Conservation (phyloP, 169 alveolate species). For the Plasmodium inui region DNA sequence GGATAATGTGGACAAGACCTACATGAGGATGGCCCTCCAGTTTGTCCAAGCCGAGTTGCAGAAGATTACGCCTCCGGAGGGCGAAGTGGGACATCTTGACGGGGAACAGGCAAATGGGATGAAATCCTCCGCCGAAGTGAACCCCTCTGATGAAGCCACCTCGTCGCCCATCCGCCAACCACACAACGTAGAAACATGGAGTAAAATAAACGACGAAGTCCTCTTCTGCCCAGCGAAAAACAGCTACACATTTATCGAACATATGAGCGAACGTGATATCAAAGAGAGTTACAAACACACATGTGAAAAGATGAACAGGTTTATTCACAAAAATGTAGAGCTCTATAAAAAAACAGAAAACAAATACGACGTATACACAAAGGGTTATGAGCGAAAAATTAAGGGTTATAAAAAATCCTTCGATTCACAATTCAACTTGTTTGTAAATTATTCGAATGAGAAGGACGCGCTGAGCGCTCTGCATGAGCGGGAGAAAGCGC, state of each 20-base stretch:
- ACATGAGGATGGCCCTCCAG: slow-evolving; percentile 14
- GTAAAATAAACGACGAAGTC: slow-evolving; percentile 11
- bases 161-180: neutral
- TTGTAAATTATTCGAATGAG: slow-evolving; percentile 36
- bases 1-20: neutral
- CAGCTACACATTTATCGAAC: slow-evolving; percentile 21
- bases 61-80: neutral
- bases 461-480: slow-evolving; percentile 46
- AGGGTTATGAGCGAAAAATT: slow-evolving; percentile 41
- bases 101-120: neutral
- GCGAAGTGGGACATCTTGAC: neutral
- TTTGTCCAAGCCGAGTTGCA: slow-evolving; percentile 61
- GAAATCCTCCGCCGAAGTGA: neutral
- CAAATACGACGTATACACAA: slow-evolving; percentile 56
- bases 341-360: slow-evolving; percentile 36
- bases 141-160: neutral
- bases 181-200: neutral
- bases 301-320: slow-evolving; percentile 15
- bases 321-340: slow-evolving; percentile 41
- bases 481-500: slow-evolving; percentile 44
- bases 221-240: slow-evolving; percentile 76
- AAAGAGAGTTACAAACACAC: slow-evolving; percentile 59
- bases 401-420: slow-evolving; percentile 75
- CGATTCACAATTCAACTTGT: slow-evolving; percentile 12
- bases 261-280: slow-evolving; percentile 44